Evolutionary conservation across 108 stramenopile genomes (phyloP).

Genomic region (Nitzschia palea): DNA sequence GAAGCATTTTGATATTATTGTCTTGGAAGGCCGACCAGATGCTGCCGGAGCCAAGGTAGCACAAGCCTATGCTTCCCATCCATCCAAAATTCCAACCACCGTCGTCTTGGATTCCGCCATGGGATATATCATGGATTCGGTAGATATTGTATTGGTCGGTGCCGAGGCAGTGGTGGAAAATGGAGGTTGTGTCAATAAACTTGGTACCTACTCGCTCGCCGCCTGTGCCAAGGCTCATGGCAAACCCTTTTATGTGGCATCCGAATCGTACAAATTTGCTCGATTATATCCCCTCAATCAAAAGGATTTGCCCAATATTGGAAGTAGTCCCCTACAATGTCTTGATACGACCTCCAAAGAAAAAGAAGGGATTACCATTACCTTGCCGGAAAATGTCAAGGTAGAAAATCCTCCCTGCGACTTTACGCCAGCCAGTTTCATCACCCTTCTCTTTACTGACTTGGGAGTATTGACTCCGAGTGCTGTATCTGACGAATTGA

Average conservation of each 20-base stretch:
- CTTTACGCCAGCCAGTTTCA: constrained; percentile 96
- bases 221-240: constrained; percentile 82
- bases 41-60: constrained; percentile 85
- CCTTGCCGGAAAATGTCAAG: constrained; percentile 57
- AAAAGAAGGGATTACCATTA: constrained; percentile 4
- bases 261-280: constrained; percentile 97
- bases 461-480: constrained; percentile 96
- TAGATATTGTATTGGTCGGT: constrained; percentile 92
- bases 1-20: constrained; percentile 84
- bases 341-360: constrained; percentile 48
- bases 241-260: constrained; percentile 98
- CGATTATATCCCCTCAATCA: constrained; percentile 94
- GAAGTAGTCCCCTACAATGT: constrained; percentile 39
- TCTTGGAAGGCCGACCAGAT: constrained; percentile 91
- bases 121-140: constrained; percentile 92
- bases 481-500: constrained; percentile 97
- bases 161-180: constrained; percentile 98
- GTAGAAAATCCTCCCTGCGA: constrained; percentile 82
- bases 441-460: constrained; percentile 97
- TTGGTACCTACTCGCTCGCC: constrained; percentile 89
- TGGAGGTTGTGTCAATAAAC: constrained; percentile 95
- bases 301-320: constrained; percentile 73
- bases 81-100: constrained; percentile 85
- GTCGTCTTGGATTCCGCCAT: constrained; percentile 94
- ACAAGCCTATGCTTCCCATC: constrained; percentile 49